Conservation (phyloP, 805 yeast genomes). For the Hagleromyces aurorensis region DNA sequence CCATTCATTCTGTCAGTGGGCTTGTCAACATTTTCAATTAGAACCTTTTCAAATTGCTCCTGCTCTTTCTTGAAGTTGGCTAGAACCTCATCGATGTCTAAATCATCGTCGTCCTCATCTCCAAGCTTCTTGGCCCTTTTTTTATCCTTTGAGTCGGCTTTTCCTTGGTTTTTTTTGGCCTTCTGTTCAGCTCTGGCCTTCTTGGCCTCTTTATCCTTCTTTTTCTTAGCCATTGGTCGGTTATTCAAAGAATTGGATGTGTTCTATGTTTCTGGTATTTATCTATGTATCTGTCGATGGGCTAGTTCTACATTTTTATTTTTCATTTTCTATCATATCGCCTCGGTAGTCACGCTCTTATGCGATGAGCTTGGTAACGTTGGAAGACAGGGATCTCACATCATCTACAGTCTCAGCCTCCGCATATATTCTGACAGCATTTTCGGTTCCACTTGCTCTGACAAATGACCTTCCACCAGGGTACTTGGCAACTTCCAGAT, state of each 20-base stretch:
- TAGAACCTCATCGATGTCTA: conserved; percentile 78
- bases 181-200: conserved; percentile 83
- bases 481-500: conserved; percentile 49
- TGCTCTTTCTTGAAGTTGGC: conserved; percentile 75
- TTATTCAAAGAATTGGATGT: not conserved
- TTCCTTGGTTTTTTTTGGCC: conserved; percentile 62
- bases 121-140: conserved; percentile 67
- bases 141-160: conserved; percentile 68
- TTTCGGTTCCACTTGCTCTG: conserved; percentile 96
- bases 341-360: too few relatives aligned
- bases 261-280: too few relatives aligned
- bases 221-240: conserved; percentile 70
- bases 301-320: too few relatives aligned
- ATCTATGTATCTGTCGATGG: too few relatives aligned
- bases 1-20: conserved; percentile 72
- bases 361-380: conserved; percentile 35
- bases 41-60: conserved; percentile 64
- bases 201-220: conserved; percentile 84
- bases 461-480: conserved; percentile 78
- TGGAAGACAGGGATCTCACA: conserved; percentile 39
- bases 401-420: conserved; percentile 58
- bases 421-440: conserved; percentile 92
- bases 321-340: too few relatives aligned
- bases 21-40: conserved; percentile 44
- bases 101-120: conserved; percentile 77